These are phyloP conservation scores for Kazachstania martiniae DNA, from an alignment of 805 yeast species.

Conservation along the genomic window DNA sequence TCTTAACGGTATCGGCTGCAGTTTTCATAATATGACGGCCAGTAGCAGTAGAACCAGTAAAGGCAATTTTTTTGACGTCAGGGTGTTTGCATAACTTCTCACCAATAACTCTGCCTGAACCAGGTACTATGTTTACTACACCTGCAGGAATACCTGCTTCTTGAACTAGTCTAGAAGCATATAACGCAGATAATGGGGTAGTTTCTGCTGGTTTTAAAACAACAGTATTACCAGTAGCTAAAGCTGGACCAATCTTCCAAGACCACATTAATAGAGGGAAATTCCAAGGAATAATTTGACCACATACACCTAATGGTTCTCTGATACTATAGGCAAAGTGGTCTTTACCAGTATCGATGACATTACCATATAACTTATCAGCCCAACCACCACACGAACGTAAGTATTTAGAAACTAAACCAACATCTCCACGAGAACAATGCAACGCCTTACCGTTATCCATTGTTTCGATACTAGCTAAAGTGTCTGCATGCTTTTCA, in stretches of 20 bases:
- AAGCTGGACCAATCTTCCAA: constrained; percentile 91
- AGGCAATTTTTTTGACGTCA: constrained; percentile 79
- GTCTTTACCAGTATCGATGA: constrained; percentile 61
- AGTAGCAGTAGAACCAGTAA: constrained; percentile 89
- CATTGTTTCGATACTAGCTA: constrained; percentile 74
- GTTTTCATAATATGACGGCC: constrained; percentile 75
- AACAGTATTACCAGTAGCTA: constrained; percentile 82
- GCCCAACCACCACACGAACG: constrained; percentile 88
- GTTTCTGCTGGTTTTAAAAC: constrained; percentile 87
- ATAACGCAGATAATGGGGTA: constrained; percentile 83
- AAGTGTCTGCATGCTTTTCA: constrained; percentile 57
- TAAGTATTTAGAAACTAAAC: constrained; percentile 53
- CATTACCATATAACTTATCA: constrained; percentile 71
- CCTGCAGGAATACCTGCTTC: constrained; percentile 91
- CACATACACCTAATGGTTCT: constrained; percentile 93
- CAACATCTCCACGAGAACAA: constrained; percentile 68
- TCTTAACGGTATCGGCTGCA: constrained; percentile 77
- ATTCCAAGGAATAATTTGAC: constrained; percentile 95
- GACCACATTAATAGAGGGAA: constrained; percentile 90
- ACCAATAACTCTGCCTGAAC: constrained; percentile 81
- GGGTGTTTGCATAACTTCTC: constrained; percentile 68
- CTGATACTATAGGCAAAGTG: constrained; percentile 72
- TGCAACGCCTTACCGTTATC: constrained; percentile 82
- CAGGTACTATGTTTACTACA: constrained; percentile 78
- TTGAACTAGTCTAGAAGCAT: constrained; percentile 53